phyloP scores from a whole-genome alignment of 257 asterid species.

The Solanum neorickii region DNA sequence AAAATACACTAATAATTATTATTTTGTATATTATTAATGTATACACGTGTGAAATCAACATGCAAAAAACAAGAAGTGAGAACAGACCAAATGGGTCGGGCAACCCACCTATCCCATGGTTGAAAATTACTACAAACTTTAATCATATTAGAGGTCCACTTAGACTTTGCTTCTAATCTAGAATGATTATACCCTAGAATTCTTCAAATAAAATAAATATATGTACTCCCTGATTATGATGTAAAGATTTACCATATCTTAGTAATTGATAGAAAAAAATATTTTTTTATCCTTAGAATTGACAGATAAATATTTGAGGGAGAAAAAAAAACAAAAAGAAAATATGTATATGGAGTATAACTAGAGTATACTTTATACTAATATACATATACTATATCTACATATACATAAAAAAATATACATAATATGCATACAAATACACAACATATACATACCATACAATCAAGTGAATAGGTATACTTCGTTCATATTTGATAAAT shows the following conservation, averaged over 20 bases:
- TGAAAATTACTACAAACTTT: constrained; percentile 20
- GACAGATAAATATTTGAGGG: not conserved
- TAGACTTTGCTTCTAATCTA: constrained; percentile 44
- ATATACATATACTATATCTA: not conserved
- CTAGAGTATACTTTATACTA: not conserved
- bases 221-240: not conserved
- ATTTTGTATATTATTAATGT: not conserved
- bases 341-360: not conserved
- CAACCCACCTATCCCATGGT: constrained; percentile 25
- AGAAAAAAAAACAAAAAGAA: not conserved
- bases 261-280: not conserved
- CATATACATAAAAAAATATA: not conserved
- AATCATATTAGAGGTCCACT: constrained; percentile 33
- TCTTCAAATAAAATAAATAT: not conserved
- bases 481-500: not conserved
- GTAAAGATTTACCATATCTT: not conserved
- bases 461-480: not conserved
- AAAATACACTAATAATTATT: not conserved
- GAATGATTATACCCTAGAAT: constrained; percentile 50
- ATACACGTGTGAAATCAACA: not conserved
- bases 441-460: not conserved
- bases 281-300: not conserved
- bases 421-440: not conserved
- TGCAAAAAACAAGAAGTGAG: not conserved
- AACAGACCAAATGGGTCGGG: constrained; percentile 9